A percentile compares a stretch with the other conserved stretches of the same genome.
phyloP scores from a whole-genome alignment of 2,329 filamentous ascomycete species.

The Cadophora gregata region DNA sequence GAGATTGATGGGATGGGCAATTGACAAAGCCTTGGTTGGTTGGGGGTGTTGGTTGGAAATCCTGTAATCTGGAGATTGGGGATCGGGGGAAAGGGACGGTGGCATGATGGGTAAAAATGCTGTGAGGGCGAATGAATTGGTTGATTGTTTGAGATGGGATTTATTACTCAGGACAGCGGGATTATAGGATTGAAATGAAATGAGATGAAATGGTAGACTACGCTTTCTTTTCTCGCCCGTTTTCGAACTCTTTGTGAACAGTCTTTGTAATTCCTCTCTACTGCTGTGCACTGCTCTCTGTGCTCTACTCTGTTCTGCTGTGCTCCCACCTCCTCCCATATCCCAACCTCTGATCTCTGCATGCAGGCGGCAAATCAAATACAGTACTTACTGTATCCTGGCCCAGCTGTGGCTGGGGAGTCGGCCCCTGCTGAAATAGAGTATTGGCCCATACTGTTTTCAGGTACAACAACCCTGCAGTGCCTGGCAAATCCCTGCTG shows the following conservation, averaged over 20 bases:
- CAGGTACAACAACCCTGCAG: slow-evolving; percentile 6
- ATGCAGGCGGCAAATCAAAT: not conserved
- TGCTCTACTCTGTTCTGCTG: not conserved
- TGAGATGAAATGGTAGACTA: too few species aligned
- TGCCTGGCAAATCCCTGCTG: not conserved
- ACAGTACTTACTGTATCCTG: too few species aligned
- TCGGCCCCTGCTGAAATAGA: slow-evolving; percentile 7
- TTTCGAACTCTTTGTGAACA: too few species aligned
- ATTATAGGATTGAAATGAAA: not conserved
- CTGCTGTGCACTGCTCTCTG: not conserved
- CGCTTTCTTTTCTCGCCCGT: too few species aligned
- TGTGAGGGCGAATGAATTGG: not conserved
- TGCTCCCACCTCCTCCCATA: not conserved
- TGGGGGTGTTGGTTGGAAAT: not conserved
- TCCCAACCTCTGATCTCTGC: not conserved
- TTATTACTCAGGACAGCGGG: not conserved
- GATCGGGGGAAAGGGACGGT: not conserved
- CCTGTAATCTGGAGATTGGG: slow-evolving; percentile 9
- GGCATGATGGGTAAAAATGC: not conserved
- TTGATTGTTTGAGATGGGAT: not conserved
- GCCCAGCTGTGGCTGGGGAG: slow-evolving; percentile 4
- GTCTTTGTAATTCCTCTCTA: too few species aligned
- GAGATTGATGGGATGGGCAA: slow-evolving; percentile 4
- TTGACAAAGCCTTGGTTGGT: not conserved
- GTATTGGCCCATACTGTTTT: slow-evolving; percentile 1